Conservation (phyloP, 2,329 filamentous ascomycete species). For the Penicillium griseofulvum region DNA sequence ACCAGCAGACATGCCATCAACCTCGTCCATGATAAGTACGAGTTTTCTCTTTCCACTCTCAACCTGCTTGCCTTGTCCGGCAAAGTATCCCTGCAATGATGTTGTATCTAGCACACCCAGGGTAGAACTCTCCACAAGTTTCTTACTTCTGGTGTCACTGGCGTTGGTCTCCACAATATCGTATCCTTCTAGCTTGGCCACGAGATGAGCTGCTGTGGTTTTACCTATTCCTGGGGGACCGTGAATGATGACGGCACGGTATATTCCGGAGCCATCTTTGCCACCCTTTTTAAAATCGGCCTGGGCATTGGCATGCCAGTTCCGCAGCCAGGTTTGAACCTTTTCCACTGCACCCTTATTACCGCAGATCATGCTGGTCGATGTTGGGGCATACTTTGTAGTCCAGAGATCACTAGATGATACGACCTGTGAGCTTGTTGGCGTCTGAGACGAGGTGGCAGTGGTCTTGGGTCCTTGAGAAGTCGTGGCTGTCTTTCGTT, state of each 20-base stretch:
- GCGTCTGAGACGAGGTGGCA: constrained; percentile 47
- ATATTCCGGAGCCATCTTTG: constrained; percentile 76
- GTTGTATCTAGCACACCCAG: constrained; percentile 90
- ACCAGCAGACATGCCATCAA: constrained; percentile 97
- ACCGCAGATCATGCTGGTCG: constrained; percentile 84
- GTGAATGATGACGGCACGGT: constrained; percentile 89
- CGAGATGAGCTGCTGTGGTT: constrained; percentile 92
- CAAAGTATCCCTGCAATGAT: constrained; percentile 86
- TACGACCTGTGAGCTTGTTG: constrained; percentile 39
- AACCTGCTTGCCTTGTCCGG: constrained; percentile 75
- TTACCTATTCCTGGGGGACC: constrained; percentile 96
- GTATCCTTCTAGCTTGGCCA: constrained; percentile 88
- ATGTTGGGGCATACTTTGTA: constrained; percentile 86
- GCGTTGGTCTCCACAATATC: constrained; percentile 95
- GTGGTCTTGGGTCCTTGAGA: constrained; percentile 28
- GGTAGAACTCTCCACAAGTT: constrained; percentile 84
- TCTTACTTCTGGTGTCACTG: constrained; percentile 94
- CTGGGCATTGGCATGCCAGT: constrained; percentile 76
- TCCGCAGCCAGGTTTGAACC: constrained; percentile 80
- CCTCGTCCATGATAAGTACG: constrained; percentile 97
- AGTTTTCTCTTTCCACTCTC: constrained; percentile 85
- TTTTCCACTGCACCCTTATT: constrained; percentile 90
- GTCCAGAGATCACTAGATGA: constrained; percentile 73
- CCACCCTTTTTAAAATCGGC: constrained; percentile 79
- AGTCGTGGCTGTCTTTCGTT: constrained; percentile 45